Evolutionary conservation across 495 filamentous ascomycete genomes (phyloP), one percentile per base, ranked within the genome.

Genomic region (Chaetomium fimeti): DNA sequence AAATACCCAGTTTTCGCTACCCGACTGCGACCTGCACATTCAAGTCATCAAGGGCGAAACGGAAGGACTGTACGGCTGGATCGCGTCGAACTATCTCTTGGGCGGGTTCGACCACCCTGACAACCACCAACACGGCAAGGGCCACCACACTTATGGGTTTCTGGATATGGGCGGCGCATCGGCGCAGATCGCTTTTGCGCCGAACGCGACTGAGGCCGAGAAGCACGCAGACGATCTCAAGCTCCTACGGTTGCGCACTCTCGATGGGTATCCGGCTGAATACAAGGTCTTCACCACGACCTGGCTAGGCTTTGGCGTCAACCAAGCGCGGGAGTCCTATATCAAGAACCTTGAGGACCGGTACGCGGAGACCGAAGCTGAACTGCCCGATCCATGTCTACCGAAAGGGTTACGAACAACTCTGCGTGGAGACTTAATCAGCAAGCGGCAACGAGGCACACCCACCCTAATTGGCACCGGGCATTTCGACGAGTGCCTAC

Each of bases 121-220:
- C 28, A 77, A 83, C 27, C 91, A 95, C 68, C 72, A 75, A 22
- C 84, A 86, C 66, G 92, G 92, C 20, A 92, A 97, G 69, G 89
- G 85, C 27, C 94, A 98, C 68, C 90, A 94, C 70, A 99, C 94
- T 0, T 99, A 98, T 74, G 94, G 94, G 0, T 99, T 99, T 73
- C 76, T 99, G 58, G 94, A 99, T 74, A 98, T 99, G 94, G 94
- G 94, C 28, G 94, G 94, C 20, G 94, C 94, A 20, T 97, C 93
- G 0, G 92, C 94, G 22, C 94, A 98, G 74, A 97, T 99, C 68
- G 94, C 94, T 7, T 99, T 99, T 74, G 92, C 93, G 12, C 94
- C 94, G 0, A 99, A 99, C 74, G 77, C 83, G 15, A 99, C 94
- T 0, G 94, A 98, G 71, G 88, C 91, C 7, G 82, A 88, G 67